Evolutionary conservation across 1,139 yeast genomes (phyloP).

Genomic region (Nakaseomyces sp.): DNA sequence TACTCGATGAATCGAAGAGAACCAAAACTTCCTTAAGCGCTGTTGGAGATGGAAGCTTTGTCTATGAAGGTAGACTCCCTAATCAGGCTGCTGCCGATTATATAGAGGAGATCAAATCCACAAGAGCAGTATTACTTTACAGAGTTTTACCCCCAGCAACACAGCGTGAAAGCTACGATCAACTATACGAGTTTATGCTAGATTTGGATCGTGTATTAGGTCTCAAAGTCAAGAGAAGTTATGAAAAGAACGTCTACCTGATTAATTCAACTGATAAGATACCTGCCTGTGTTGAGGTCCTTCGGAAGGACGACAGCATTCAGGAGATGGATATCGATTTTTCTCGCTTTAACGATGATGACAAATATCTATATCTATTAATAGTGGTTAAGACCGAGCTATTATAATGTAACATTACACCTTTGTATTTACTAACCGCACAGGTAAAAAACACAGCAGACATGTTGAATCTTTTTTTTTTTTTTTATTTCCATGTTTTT

Average conservation of each 20-base stretch:
- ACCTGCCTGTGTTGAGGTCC: conserved; percentile 8
- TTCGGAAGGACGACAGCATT: not conserved
- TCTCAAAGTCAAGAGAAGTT: conserved; percentile 14
- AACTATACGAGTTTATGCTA: conserved; percentile 16
- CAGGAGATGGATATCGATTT: conserved; percentile 1
- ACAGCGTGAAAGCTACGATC: conserved; percentile 9
- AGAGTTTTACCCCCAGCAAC: conserved; percentile 13
- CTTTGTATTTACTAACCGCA: too few relatives aligned
- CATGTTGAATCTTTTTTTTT: too few relatives aligned
- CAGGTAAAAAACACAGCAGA: not conserved
- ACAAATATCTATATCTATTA: conserved; percentile 9
- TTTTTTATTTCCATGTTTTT: too few relatives aligned
- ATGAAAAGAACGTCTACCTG: conserved; percentile 23
- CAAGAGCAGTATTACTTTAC: conserved; percentile 18
- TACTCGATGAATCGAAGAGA: not conserved
- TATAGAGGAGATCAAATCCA: conserved; percentile 16
- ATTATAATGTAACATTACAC: conserved; percentile 4
- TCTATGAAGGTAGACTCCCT: conserved; percentile 23
- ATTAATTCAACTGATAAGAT: conserved; percentile 14
- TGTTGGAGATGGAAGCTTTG: conserved; percentile 17
- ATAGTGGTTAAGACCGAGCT: conserved; percentile 21
- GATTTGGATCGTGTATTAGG: conserved; percentile 19
- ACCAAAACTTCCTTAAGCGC: conserved; percentile 12
- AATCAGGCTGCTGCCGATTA: conserved; percentile 19
- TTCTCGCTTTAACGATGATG: conserved; percentile 9